Evolutionary conservation across 139 green algal species (phyloP).

Genomic region (Chlamydomonas asymmetrica): DNA sequence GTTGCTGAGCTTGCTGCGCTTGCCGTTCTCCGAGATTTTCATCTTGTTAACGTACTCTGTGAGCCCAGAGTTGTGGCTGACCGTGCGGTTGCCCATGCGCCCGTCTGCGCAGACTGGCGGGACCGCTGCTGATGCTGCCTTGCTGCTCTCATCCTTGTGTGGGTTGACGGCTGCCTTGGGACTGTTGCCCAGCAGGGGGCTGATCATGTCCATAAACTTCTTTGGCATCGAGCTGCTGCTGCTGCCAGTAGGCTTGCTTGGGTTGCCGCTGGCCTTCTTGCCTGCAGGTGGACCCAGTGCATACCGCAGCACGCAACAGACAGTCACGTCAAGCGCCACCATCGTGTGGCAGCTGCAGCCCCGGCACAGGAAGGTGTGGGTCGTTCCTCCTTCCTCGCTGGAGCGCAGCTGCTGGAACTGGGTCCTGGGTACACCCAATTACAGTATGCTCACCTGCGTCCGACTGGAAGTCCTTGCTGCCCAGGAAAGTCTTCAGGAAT

Average conservation of each 20-base stretch:
- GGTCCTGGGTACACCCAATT: not conserved
- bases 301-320: not conserved
- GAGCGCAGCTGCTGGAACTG: not conserved
- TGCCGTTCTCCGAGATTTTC: slow-evolving; percentile 33
- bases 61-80: slow-evolving; percentile 20
- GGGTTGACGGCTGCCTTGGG: slow-evolving; percentile 19
- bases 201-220: slow-evolving; percentile 43
- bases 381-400: not conserved
- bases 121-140: not conserved
- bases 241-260: not conserved
- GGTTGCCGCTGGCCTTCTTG: slow-evolving; percentile 16
- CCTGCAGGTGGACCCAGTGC: slow-evolving; percentile 1
- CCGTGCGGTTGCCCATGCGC: not conserved
- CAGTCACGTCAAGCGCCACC: not conserved
- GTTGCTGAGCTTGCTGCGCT: slow-evolving; percentile 33
- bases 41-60: slow-evolving; percentile 42
- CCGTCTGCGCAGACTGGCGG: not conserved
- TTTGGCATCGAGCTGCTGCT: slow-evolving; percentile 7
- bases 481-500: slow-evolving; percentile 26
- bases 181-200: slow-evolving; percentile 31
- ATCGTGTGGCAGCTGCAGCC: too few species aligned
- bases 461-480: slow-evolving; percentile 23
- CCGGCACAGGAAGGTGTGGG: not conserved
- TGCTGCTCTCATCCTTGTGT: not conserved
- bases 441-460: not conserved